Evolutionary conservation across 495 filamentous ascomycete genomes (phyloP), one percentile per base, ranked within the genome.

Genomic region (Aspergillus saccharolyticus): DNA sequence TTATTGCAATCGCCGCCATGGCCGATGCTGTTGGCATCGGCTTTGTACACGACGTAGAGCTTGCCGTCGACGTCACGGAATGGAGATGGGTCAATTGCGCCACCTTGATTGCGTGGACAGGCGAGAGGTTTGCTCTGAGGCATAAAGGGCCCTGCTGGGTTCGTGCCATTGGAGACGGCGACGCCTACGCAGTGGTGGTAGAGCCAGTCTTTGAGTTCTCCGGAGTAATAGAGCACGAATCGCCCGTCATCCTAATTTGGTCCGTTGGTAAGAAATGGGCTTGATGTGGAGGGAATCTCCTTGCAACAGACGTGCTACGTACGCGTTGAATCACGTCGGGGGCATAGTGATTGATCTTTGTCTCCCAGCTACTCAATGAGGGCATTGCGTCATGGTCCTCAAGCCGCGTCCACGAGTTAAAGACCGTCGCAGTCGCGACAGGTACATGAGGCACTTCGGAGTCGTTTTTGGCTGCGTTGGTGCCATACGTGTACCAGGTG

Each of bases 221-320:
- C 82, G 17, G 76, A 70, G 62, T 82, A 85, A 65, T 85, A 85
- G 64, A 86, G 72, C 4, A 84, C 72, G 61, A 77, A 86, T 30
- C 51, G 66, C 20, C 75, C 76, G 56, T 77, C 66, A 28, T 70
- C 60, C 74, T 50, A 16, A 4, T 8, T 10, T 30, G 8, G 1
- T 16, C 21, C 22, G 47, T 50, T 50, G 30, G 47, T 74, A 44
- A 20, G 19, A 25, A 5, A 17, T 49, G 19, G 14, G 46, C 2
- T n/a, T 49, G 18, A 3, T 28, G 20, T 22, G 12, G 33, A 39
- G 4, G 33, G 14, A 39, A 30, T 30, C 4, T 4, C 10, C 25
- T 39, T 5, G 33, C 7, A 15, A 12, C 6, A 39, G 33, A 39
- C 2, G 33, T 28, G 21, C 15, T 30, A 63, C 66, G 56, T 67